Evolutionary conservation across 352 stramenopile genomes (phyloP).

Genomic region (Nothophytophthora sp.): DNA sequence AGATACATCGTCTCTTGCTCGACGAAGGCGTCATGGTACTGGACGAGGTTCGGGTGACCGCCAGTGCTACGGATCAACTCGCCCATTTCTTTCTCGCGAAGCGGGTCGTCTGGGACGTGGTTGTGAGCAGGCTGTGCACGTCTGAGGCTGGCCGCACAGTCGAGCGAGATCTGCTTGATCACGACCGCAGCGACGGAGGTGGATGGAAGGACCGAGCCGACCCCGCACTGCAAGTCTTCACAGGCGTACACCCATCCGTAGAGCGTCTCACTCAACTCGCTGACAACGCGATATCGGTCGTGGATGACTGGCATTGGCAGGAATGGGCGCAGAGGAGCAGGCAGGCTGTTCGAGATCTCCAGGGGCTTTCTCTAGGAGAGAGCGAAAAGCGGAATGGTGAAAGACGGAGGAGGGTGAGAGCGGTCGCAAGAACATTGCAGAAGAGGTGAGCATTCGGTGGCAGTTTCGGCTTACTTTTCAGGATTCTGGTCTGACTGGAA

Average conservation of each 20-base stretch:
- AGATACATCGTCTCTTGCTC: conserved; percentile 44
- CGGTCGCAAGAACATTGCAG: no score
- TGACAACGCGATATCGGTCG: conserved; percentile 24
- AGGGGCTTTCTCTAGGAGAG: no score
- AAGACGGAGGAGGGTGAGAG: no score
- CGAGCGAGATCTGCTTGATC: conserved; percentile 47
- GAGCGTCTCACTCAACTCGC: conserved; percentile 38
- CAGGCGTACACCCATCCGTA: conserved; percentile 49
- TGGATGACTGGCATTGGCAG: conserved; percentile 19
- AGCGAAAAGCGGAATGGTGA: no score
- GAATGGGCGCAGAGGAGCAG: no score
- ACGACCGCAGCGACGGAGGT: conserved; percentile 16
- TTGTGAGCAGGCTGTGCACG: no score
- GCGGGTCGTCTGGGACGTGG: conserved; percentile 48
- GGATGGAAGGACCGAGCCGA: neutral
- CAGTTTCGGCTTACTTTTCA: no score
- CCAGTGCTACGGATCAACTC: conserved; percentile 21
- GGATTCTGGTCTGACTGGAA: no score
- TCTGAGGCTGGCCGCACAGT: no score
- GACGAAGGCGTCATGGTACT: conserved; percentile 52
- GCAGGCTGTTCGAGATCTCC: no score
- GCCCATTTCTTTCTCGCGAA: conserved; percentile 41
- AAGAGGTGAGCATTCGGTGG: no score
- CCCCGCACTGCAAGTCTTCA: conserved; percentile 21
- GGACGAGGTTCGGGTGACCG: conserved; percentile 43